Conservation (phyloP, 2,329 filamentous ascomycete species). For the Pestalotiopsis sp. region DNA sequence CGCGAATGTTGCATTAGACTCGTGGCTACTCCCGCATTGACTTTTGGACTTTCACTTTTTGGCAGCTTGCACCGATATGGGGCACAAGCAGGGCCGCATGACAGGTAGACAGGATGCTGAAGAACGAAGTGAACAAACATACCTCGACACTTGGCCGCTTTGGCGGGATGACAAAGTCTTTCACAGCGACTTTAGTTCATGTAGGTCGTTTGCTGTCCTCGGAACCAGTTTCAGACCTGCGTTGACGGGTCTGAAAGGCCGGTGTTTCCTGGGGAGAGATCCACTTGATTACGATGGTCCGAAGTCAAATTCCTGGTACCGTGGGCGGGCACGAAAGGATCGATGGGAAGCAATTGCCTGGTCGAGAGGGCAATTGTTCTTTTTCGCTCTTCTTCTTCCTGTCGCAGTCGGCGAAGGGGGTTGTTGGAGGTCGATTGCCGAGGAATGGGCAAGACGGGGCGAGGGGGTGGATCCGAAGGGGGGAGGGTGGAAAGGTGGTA, state of each 20-base stretch:
- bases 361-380: background rate
- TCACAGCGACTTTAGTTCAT: conserved; percentile 27
- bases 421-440: conserved; percentile 20
- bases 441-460: conserved; percentile 25
- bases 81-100: background rate
- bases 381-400: conserved; percentile 17
- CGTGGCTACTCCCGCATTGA: background rate
- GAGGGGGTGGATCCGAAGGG: conserved; percentile 17
- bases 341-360: conserved; percentile 18
- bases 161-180: conserved; percentile 18
- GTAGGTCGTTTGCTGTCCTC: conserved; percentile 33
- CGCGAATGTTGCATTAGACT: background rate
- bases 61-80: background rate
- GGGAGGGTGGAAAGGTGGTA: conserved; percentile 25
- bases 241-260: conserved; percentile 29
- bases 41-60: background rate
- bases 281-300: conserved; percentile 33
- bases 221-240: conserved; percentile 34
- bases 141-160: conserved; percentile 34
- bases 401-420: conserved; percentile 18
- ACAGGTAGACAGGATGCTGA: background rate
- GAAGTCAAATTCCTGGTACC: conserved; percentile 35
- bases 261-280: conserved; percentile 30
- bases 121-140: conserved; percentile 18
- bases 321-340: conserved; percentile 27